phyloP scores from a whole-genome alignment of 1,284 basidiomycete genomes.

The Heterobasidion occidentale region DNA sequence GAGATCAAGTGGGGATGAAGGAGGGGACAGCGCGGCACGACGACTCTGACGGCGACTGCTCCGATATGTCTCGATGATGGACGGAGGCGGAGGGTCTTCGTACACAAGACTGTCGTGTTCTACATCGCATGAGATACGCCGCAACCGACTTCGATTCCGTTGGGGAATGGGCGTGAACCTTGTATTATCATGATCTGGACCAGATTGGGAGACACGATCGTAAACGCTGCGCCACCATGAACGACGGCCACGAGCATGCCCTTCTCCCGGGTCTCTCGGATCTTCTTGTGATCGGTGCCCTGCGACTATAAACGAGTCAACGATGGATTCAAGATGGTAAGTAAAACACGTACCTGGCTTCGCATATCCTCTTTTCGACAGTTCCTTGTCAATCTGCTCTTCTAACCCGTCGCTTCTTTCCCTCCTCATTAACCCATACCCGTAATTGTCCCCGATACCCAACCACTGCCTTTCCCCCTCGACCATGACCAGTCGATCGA shows the following conservation, averaged over 20 bases:
- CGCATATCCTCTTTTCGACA: slow-evolving; percentile 37
- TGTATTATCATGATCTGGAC: slow-evolving; percentile 24
- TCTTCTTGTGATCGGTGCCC: not conserved
- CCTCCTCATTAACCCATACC: slow-evolving; percentile 27
- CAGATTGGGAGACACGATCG: slow-evolving; percentile 40
- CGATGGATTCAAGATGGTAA: not conserved
- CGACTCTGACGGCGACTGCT: slow-evolving; percentile 10
- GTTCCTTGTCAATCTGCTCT: slow-evolving; percentile 43
- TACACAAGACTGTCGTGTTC: slow-evolving; percentile 22
- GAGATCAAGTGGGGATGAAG: not conserved
- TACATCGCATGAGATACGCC: slow-evolving; percentile 11
- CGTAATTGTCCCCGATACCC: slow-evolving; percentile 36
- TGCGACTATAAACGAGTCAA: not conserved
- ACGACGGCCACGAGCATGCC: slow-evolving; percentile 21
- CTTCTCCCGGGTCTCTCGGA: not conserved
- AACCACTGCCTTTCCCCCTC: slow-evolving; percentile 44
- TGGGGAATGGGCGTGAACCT: slow-evolving; percentile 2
- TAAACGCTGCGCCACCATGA: slow-evolving; percentile 56
- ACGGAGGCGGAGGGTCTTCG: slow-evolving; percentile 34
- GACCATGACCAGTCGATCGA: slow-evolving; percentile 21
- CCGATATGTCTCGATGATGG: slow-evolving; percentile 26
- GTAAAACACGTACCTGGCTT: slow-evolving; percentile 20
- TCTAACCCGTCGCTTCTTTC: slow-evolving; percentile 48
- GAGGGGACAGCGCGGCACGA: not conserved
- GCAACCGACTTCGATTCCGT: slow-evolving; percentile 11